A percentile compares a stretch with the other conserved stretches of the same genome.
Conservation (phyloP, 768 basidiomycete species). For the Imleria badia region DNA sequence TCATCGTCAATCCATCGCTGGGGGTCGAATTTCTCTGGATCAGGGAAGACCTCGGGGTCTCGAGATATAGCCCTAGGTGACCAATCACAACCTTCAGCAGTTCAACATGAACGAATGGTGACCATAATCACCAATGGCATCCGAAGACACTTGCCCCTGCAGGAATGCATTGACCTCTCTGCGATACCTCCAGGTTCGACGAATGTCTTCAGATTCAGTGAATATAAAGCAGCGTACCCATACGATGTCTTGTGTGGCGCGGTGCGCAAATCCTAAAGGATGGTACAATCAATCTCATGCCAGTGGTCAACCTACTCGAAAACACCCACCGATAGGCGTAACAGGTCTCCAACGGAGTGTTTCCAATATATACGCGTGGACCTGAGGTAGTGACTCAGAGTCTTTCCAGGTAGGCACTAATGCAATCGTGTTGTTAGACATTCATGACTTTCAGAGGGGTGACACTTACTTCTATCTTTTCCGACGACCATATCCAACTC, state of each 20-base stretch:
- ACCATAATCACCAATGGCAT: too few relatives aligned
- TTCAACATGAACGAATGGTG: too few relatives aligned
- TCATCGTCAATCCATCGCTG: too few relatives aligned
- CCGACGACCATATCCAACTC: slow-evolving; percentile 56
- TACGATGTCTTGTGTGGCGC: slow-evolving; percentile 58
- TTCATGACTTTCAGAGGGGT: not conserved
- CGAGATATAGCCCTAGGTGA: too few relatives aligned
- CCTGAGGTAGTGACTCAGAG: slow-evolving; percentile 30
- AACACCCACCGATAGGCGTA: slow-evolving; percentile 19
- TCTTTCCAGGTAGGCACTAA: slow-evolving; percentile 39
- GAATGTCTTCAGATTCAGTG: too few relatives aligned
- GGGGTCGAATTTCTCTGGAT: too few relatives aligned
- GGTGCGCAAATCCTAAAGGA: slow-evolving; percentile 52
- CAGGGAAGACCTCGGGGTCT: too few relatives aligned
- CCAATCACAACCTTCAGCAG: too few relatives aligned
- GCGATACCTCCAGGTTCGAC: too few relatives aligned
- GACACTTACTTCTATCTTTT: slow-evolving; percentile 23
- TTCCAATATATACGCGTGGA: slow-evolving; percentile 38
- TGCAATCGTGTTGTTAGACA: not conserved
- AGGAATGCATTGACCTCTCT: too few relatives aligned
- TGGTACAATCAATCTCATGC: not conserved
- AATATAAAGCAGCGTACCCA: slow-evolving; percentile 46
- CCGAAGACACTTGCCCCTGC: too few relatives aligned
- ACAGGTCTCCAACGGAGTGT: slow-evolving; percentile 37
- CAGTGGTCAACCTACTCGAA: not conserved